phyloP scores from a whole-genome alignment of 2,329 filamentous ascomycete species.

The Pseudocercospora eumusae region DNA sequence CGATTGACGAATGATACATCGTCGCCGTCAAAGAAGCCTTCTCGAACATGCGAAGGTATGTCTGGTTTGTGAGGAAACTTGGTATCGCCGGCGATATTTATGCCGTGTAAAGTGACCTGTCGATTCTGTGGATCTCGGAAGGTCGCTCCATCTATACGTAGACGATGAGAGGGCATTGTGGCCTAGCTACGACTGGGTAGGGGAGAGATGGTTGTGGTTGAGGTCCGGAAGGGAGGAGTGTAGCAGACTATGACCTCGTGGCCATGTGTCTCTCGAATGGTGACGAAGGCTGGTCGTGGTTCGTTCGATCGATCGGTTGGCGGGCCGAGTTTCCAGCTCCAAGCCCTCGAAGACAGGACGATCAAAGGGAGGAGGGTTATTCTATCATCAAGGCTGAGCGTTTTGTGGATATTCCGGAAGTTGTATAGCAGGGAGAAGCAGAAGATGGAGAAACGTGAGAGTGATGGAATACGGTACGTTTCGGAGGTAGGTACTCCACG shows the following conservation, averaged over 20 bases:
- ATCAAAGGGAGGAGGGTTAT: not conserved
- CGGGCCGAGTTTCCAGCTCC: not conserved
- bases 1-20: conserved; percentile 83
- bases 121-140: conserved; percentile 82
- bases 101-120: conserved; percentile 85
- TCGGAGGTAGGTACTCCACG: not conserved
- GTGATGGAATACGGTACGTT: not conserved
- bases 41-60: conserved; percentile 73
- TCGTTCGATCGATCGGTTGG: conserved; percentile 2
- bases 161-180: conserved; percentile 46
- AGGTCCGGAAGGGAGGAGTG: not conserved
- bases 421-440: not conserved
- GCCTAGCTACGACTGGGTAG: not conserved
- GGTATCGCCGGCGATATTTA: conserved; percentile 88
- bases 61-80: conserved; percentile 84
- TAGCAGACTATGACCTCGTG: conserved; percentile 2
- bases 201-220: not conserved
- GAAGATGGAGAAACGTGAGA: not conserved
- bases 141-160: conserved; percentile 80
- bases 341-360: not conserved
- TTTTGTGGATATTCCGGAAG: not conserved
- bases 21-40: conserved; percentile 90
- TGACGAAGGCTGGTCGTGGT: not conserved
- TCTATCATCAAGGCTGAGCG: not conserved
- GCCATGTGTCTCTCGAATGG: conserved; percentile 8